Base-by-base conservation (phyloP, 2,329 filamentous ascomycete genomes). In the Cephalotrichum gorgonifer region DNA sequence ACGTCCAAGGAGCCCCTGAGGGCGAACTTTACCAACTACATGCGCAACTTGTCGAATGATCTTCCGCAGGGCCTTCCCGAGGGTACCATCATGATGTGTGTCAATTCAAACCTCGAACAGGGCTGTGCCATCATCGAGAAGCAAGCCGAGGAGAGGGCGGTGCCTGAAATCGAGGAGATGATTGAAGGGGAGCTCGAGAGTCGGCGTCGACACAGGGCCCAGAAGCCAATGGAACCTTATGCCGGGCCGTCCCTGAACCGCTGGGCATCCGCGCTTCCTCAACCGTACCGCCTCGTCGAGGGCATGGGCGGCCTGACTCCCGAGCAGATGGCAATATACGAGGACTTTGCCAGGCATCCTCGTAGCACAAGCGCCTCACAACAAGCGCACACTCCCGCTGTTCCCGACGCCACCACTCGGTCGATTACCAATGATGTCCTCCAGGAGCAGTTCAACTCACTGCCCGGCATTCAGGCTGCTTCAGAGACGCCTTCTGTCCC, bases 21-120 rank as follows among this genome's bases (percentile, higher is more conserved):
- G 52, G 93, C 94, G 64, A 97, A 94, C 68, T 95, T 98, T 66
- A 94, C 86, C 48, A 98, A 97, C 67, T 95, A 97, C 62, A 89
- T 98, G 64, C 85, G 93, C 47, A 75, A 74, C 44, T 64, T 83
- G n/a, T 75, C 80, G 3, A 71, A 68, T 44, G 80, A 83, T 33
- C 76, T 95, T 33, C 82, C 88, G 48, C 85, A 88, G 48, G 86
- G 87, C 15, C 76, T 98, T 53, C 88, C 93, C 0, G 93, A 98
- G 67, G 93, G 93, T 6, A 87, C 93, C 28, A 93, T 98, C 53
- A 79, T 97, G 50, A 96, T 98, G 88, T 97, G 94, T 65, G 91
- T 98, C 53, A 98, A 97, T 64, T 91, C 94, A 55, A 98, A 98
- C 62, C 76, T 98, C 27, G 93, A 98, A 57, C 77, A 89, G 38